Conservation (phyloP, 108 stramenopile species). For the Epithemia pelagica region DNA sequence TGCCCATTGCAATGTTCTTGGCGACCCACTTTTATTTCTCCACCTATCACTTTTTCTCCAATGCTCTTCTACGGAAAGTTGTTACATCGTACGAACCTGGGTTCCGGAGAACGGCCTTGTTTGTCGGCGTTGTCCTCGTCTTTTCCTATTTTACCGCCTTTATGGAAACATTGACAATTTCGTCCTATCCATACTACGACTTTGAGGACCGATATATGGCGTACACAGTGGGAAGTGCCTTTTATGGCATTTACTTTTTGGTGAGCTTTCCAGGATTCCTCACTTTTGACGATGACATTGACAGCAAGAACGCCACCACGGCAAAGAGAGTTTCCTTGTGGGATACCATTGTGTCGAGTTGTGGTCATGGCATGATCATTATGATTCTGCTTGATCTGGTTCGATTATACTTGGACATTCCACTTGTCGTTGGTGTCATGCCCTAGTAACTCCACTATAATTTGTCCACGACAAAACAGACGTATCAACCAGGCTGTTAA, state of each 20-base stretch:
- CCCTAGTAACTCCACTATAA: background rate
- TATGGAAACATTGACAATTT: constrained; percentile 96
- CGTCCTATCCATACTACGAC: constrained; percentile 90
- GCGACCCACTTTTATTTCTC: constrained; percentile 97
- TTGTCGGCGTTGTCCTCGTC: constrained; percentile 35
- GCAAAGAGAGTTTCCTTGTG: constrained; percentile 35
- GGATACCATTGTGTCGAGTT: constrained; percentile 73
- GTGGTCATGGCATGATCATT: constrained; percentile 92
- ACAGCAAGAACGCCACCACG: constrained; percentile 19
- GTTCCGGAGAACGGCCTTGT: constrained; percentile 41
- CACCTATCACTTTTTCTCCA: constrained; percentile 91
- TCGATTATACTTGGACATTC: constrained; percentile 75
- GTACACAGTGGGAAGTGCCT: constrained; percentile 57
- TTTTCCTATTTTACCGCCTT: constrained; percentile 93
- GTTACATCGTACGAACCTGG: constrained; percentile 43
- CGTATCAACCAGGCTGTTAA: too few species aligned
- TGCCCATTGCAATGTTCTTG: constrained; percentile 90
- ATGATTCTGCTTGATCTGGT: constrained; percentile 88
- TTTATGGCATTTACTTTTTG: constrained; percentile 99
- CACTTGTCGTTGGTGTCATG: constrained; percentile 52
- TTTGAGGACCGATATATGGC: constrained; percentile 78
- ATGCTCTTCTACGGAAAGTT: constrained; percentile 80
- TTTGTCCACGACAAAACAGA: too few species aligned
- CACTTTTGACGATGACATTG: constrained; percentile 60
- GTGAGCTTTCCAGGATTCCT: constrained; percentile 94